Base-by-base conservation (phyloP, 805 yeast species). In the Starmerella bacillaris region DNA sequence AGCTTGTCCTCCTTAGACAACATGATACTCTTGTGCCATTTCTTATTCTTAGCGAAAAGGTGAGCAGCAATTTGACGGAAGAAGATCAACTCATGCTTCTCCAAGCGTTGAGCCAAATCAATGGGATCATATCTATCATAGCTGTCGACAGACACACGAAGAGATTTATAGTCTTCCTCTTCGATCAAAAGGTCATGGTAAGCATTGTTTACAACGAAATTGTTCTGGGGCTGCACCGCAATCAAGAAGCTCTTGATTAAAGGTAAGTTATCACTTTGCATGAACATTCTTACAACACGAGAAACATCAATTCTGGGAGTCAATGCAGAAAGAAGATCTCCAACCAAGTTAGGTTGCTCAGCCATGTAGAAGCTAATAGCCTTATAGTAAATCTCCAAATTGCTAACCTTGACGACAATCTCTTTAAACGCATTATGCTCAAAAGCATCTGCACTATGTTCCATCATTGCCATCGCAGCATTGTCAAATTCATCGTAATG, bases 401-500 rank as follows among this genome's bases (percentile, higher is more conserved):
- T 89, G 24, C 94, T 77, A 42, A 84, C 95, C 65, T 89, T 89
- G 42, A 80, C 93, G 42, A 89, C 65, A 32, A 89, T 75, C 53
- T 89, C 96, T 64, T 89, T 89, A 68, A 89, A 89, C 29, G 92
- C 78, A 21, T 73, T 61, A 56, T 89, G 98, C 49, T 89, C 96
- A 51, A 86, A 84, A 14, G 94, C 83, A 47, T 77, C 77, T 41
- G 92, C 80, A 3, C 93, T 76, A 54, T 74, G 82, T 57, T 89
- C 95, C 65, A 89, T 89, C 84, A 89, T 80, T 12, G 94, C 74
- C 54, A 89, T 67, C 24, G 94, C 83, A 41, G 98, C 98, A 58
- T 89, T 89, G 58, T 89, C 98, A 93, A 94, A 89, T 63, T 89
- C 98, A 55, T 89, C 98, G 57, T 89, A 89, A 59, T 89, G 98